Percentiles rank a stretch among this genome's conserved stretches.
phyloP scores from a whole-genome alignment of 768 basidiomycete genomes.

The Sporobolomyces roseus region DNA sequence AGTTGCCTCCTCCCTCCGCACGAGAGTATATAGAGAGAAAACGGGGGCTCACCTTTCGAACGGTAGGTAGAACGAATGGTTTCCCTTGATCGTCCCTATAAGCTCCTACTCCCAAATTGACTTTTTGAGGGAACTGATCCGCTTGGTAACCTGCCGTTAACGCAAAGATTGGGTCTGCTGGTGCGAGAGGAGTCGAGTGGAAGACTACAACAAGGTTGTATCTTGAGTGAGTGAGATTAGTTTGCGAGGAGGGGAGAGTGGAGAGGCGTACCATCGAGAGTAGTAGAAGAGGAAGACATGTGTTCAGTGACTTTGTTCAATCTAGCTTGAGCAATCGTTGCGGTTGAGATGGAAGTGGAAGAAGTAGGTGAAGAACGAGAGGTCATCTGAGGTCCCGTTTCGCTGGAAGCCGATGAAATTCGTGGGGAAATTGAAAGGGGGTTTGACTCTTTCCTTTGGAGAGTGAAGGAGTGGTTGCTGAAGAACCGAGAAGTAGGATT shows the following conservation, averaged over 20 bases:
- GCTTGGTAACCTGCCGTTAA: conserved; percentile 95
- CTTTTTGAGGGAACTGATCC: conserved; percentile 84
- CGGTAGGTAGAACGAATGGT: conserved; percentile 84
- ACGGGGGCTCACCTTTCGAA: conserved; percentile 70
- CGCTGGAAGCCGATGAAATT: too few relatives aligned
- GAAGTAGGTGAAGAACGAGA: background rate
- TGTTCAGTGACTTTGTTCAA: background rate
- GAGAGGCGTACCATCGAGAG: conserved; percentile 12
- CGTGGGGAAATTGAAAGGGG: background rate
- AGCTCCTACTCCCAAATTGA: conserved; percentile 96
- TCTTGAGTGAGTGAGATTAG: background rate
- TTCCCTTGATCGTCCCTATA: conserved; percentile 92
- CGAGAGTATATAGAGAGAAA: too few relatives aligned
- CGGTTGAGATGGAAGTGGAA: background rate
- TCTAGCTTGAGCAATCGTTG: conserved; percentile 8
- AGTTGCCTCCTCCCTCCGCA: too few relatives aligned
- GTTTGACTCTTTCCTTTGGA: too few relatives aligned
- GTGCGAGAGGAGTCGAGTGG: conserved; percentile 20
- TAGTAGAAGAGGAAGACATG: background rate
- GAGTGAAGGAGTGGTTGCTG: too few relatives aligned
- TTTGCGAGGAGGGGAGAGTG: background rate
- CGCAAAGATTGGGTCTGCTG: conserved; percentile 47
- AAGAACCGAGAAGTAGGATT: too few relatives aligned
- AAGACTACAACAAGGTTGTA: conserved; percentile 4
- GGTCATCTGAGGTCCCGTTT: conserved; percentile 7